Evolutionary conservation across 768 basidiomycete genomes (phyloP).

Genomic region (Hericium coralloides): DNA sequence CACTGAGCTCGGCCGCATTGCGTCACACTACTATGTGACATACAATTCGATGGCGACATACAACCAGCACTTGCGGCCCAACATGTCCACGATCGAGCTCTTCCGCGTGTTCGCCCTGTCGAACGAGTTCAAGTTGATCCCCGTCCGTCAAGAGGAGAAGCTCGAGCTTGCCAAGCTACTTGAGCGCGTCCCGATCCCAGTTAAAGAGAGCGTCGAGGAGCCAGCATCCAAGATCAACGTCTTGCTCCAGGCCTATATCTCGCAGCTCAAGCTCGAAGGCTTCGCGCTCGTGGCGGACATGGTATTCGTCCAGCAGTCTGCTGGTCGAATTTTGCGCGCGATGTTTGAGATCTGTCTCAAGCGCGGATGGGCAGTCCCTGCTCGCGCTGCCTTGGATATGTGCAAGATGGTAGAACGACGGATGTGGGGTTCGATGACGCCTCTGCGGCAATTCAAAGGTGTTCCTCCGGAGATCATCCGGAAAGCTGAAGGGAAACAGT

Average conservation of each 20-base stretch:
- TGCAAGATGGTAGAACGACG: constrained; percentile 94
- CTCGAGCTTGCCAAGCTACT: constrained; percentile 83
- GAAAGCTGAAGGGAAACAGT: constrained; percentile 96
- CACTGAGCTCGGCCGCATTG: constrained; percentile 90
- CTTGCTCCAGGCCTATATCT: constrained; percentile 89
- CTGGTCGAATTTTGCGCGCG: constrained; percentile 91
- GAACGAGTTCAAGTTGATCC: constrained; percentile 91
- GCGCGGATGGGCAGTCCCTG: constrained; percentile 95
- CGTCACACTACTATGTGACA: constrained; percentile 92
- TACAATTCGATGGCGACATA: constrained; percentile 95
- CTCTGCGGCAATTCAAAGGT: constrained; percentile 90
- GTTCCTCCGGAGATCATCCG: constrained; percentile 78
- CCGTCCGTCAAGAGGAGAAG: constrained; percentile 85
- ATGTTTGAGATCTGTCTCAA: constrained; percentile 98
- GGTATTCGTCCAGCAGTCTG: constrained; percentile 97
- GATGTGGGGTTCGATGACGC: constrained; percentile 98
- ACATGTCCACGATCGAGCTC: constrained; percentile 82
- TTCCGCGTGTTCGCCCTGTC: constrained; percentile 94
- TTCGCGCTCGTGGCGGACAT: constrained; percentile 84
- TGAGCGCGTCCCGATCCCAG: constrained; percentile 93
- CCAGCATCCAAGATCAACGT: constrained; percentile 97
- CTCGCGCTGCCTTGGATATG: constrained; percentile 81
- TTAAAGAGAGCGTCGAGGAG: constrained; percentile 95
- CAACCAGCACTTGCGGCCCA: constrained; percentile 84
- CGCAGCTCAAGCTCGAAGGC: constrained; percentile 87